Base-by-base conservation (phyloP, 2,329 filamentous ascomycete species). In the Verticillium albo-atrum region DNA sequence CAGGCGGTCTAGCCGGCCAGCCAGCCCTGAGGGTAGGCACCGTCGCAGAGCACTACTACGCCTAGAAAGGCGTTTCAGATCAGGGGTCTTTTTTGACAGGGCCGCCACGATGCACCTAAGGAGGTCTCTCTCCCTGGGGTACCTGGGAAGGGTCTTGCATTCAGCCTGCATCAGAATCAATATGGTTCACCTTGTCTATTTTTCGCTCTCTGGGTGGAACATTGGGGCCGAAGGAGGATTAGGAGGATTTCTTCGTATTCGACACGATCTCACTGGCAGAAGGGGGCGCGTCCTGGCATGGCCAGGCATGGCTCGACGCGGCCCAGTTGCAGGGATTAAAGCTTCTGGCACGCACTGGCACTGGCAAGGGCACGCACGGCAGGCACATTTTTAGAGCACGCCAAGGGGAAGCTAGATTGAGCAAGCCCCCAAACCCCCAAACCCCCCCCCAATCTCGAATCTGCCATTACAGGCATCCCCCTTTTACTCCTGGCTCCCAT, bases 321-420 rank as follows among this genome's bases (percentile, higher is more conserved):
- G 42, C n/a, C 7, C 6, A 20, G n/a, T 23, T 50, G 10, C 42
- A 50, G 42, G 42, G 42, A 50, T 23, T 50, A 20, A 9, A 50
- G 42, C 42, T 50, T 23, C 42, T 50, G 42, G 42, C 42, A 50
- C 42, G 42, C n/a, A 50, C 42, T 20, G 9, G 25, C 42, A 23
- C 42, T 23, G n/a, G 42, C n/a, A 50, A n/a, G n/a, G 9, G 25
- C 42, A 23, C 42, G 20, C 42, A 50, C 42, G 42, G 42, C 42
- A 50, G 20, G 12, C 52, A 17, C 42, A 56, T 47, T 56, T 56
- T 56, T 56, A 56, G 54, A 56, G 54, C 54, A 34, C 23, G 54
- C 54, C 35, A 56, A 56, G 54, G 6, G n/a, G 42, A 20, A 50
- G 42, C 42, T 50, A 50, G 42, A 50, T 50, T 50, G 42, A 25